phyloP scores from a whole-genome alignment of 2,329 filamentous ascomycete species.

The Macrophomina phaseolina region DNA sequence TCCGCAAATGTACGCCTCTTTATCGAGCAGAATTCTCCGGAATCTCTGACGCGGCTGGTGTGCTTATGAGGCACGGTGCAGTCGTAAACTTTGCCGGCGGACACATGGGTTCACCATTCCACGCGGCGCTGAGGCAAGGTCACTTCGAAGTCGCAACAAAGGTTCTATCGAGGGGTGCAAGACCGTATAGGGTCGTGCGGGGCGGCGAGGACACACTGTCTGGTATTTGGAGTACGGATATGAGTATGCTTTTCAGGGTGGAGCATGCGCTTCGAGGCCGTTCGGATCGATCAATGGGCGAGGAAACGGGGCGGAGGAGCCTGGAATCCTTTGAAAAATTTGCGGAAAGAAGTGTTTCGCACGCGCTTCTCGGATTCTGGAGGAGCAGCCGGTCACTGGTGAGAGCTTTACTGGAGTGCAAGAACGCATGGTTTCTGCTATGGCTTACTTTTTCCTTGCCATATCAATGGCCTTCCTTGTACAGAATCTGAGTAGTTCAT shows the following conservation, averaged over 20 bases:
- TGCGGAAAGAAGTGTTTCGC: no score
- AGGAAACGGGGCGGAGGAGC: no score
- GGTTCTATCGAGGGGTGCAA: neutral
- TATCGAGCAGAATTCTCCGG: neutral
- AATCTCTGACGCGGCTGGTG: neutral
- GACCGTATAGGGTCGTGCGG: neutral
- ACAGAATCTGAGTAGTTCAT: no score
- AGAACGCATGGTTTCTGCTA: no score
- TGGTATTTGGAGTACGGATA: constrained; percentile 16
- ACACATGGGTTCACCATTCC: neutral
- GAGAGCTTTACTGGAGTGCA: no score
- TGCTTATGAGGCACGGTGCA: neutral
- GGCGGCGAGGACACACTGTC: neutral
- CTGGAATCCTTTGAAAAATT: no score
- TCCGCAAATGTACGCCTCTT: neutral
- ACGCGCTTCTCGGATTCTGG: no score
- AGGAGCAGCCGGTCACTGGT: no score
- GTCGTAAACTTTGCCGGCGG: neutral
- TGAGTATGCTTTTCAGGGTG: neutral
- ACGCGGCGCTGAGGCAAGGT: neutral
- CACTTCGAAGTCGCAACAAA: neutral
- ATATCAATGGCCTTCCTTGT: no score
- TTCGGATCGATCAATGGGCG: no score
- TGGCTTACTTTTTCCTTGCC: no score
- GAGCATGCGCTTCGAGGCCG: neutral